Conservation (phyloP, 139 green algal genomes). For the Astrephomene gubernaculifera region DNA sequence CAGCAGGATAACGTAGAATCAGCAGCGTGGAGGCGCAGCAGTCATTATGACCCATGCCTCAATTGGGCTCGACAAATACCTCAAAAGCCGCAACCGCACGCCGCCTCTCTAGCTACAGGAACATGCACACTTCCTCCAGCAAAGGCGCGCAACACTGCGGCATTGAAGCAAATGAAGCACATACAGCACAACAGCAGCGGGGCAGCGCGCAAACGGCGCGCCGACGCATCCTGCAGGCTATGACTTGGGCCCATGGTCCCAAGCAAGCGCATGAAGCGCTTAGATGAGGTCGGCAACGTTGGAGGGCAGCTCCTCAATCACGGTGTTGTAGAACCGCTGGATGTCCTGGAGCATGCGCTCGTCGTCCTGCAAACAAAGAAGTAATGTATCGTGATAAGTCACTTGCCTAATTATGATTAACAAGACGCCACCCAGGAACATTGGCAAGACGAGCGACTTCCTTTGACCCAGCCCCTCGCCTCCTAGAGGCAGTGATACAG, state of each 20-base stretch:
- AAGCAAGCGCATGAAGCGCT: conserved; percentile 30
- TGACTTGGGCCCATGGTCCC: neutral
- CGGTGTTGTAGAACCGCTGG: conserved; percentile 99
- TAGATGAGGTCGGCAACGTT: conserved; percentile 98
- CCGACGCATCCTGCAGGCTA: conserved; percentile 32
- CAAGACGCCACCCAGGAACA: no score
- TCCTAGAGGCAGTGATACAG: neutral
- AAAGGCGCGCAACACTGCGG: neutral
- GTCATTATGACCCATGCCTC: no score
- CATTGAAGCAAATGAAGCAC: neutral
- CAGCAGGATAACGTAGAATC: no score
- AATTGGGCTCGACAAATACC: no score
- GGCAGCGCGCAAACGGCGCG: neutral
- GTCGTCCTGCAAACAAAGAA: conserved; percentile 79
- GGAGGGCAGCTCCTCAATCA: conserved; percentile 97
- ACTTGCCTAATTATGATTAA: no score
- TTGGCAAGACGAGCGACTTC: no score
- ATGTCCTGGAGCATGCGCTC: conserved; percentile 97
- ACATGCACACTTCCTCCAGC: neutral
- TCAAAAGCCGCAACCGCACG: no score
- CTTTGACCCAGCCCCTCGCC: no score
- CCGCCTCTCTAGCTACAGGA: no score
- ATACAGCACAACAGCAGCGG: conserved; percentile 17
- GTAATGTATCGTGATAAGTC: no score
- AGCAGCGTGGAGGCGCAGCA: no score